Percentiles rank a stretch among this genome's conserved stretches.
phyloP scores from a whole-genome alignment of 2,329 filamentous ascomycete genomes.

The Pyricularia grisea region DNA sequence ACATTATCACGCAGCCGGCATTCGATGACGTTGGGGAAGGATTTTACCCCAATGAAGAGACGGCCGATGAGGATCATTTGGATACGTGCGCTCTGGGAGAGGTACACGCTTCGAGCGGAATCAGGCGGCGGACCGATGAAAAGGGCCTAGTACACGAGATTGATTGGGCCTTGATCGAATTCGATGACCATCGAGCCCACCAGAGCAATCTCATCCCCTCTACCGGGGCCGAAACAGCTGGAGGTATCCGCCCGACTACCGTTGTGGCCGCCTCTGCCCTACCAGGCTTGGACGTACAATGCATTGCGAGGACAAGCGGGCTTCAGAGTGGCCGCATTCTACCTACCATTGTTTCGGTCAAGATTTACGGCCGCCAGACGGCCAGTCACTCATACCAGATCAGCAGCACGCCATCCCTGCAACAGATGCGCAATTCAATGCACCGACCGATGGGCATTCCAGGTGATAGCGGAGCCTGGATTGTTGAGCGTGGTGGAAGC shows the following conservation, averaged over 20 bases:
- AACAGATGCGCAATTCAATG: neutral
- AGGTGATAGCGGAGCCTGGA: slow-evolving; percentile 89
- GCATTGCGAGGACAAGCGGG: slow-evolving; percentile 79
- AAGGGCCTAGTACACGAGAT: slow-evolving; percentile 78
- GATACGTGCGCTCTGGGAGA: slow-evolving; percentile 73
- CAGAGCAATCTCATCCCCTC: slow-evolving; percentile 57
- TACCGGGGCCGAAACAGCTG: slow-evolving; percentile 9
- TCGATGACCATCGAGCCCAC: slow-evolving; percentile 38
- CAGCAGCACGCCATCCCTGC: slow-evolving; percentile 25
- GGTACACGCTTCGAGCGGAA: slow-evolving; percentile 82
- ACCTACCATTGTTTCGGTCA: slow-evolving; percentile 71
- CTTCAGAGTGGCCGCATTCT: slow-evolving; percentile 71
- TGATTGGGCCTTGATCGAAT: slow-evolving; percentile 87
- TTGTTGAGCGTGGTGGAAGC: slow-evolving; percentile 63
- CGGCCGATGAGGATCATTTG: slow-evolving; percentile 72
- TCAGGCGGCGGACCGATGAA: slow-evolving; percentile 62
- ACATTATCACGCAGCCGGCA: slow-evolving; percentile 83
- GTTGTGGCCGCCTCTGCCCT: slow-evolving; percentile 53
- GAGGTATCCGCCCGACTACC: slow-evolving; percentile 41
- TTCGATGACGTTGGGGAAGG: slow-evolving; percentile 77
- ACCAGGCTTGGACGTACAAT: slow-evolving; percentile 72
- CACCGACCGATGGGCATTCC: slow-evolving; percentile 54
- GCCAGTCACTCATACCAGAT: slow-evolving; percentile 65
- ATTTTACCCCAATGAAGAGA: slow-evolving; percentile 67
- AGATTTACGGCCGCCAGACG: slow-evolving; percentile 74